Evolutionary conservation across 1,284 basidiomycete genomes (phyloP).

Genomic region (Apiotrichum veenhuisii): DNA sequence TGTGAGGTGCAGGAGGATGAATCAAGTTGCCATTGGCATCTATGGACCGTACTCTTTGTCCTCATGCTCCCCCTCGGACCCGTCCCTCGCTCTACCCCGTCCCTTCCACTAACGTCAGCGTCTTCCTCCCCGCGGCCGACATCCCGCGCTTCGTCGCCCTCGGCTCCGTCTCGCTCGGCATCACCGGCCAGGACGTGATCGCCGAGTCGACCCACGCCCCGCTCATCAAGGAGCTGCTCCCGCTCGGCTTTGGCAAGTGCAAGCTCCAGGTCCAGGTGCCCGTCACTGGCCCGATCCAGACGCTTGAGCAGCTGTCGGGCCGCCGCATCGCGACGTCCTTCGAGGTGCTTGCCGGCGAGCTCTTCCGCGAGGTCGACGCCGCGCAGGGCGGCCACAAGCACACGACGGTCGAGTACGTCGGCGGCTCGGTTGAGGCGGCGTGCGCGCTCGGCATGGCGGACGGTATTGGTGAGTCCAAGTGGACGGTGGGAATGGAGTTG

Average conservation of each 20-base stretch:
- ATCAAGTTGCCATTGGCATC: too few species aligned
- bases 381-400: slow-evolving; percentile 54
- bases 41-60: not conserved
- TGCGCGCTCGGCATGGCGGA: slow-evolving; percentile 95
- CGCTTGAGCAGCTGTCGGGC: slow-evolving; percentile 75
- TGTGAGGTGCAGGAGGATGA: too few species aligned
- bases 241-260: slow-evolving; percentile 92
- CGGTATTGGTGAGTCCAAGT: slow-evolving; percentile 87
- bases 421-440: slow-evolving; percentile 96
- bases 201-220: slow-evolving; percentile 78
- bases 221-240: slow-evolving; percentile 74
- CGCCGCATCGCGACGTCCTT: slow-evolving; percentile 93
- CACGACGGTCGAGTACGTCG: slow-evolving; percentile 91
- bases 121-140: slow-evolving; percentile 95
- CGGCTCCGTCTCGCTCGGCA: slow-evolving; percentile 68
- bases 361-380: slow-evolving; percentile 73
- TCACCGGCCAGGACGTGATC: slow-evolving; percentile 90
- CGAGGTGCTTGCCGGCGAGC: slow-evolving; percentile 75
- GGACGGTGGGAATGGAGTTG: slow-evolving; percentile 8
- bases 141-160: slow-evolving; percentile 99
- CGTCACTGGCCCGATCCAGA: slow-evolving; percentile 66
- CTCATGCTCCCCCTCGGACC: not conserved
- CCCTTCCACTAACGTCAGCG: slow-evolving; percentile 54
- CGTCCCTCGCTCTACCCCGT: not conserved
- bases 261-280: slow-evolving; percentile 92